phyloP scores from a whole-genome alignment of 441 rosid species.

The Metrosideros polymorpha region DNA sequence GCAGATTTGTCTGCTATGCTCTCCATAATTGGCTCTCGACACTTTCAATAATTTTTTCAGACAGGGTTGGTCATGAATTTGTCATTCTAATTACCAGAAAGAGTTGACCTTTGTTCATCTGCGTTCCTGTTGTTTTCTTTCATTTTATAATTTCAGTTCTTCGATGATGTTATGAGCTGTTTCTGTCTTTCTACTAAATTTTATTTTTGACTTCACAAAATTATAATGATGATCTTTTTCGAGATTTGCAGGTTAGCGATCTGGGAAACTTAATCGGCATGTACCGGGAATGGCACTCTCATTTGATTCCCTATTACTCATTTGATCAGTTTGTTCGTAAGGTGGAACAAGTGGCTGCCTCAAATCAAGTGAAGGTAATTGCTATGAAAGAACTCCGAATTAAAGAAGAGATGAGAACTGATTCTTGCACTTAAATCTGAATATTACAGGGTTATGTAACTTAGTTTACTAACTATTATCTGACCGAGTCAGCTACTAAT shows the following conservation, averaged over 20 bases:
- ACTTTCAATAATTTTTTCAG: background rate
- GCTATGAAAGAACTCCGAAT: background rate
- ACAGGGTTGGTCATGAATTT: background rate
- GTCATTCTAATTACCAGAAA: background rate
- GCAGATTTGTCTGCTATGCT: background rate
- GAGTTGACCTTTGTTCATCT: background rate
- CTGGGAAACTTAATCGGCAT: slow-evolving; percentile 68
- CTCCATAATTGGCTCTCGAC: background rate
- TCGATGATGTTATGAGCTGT: background rate
- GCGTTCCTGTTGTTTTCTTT: background rate
- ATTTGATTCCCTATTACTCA: slow-evolving; percentile 69
- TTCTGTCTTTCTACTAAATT: background rate
- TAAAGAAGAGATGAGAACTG: background rate
- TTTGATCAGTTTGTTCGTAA: slow-evolving; percentile 81
- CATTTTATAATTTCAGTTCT: background rate
- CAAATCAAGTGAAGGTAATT: slow-evolving; percentile 76
- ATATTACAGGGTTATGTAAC: background rate
- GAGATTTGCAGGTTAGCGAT: slow-evolving; percentile 45
- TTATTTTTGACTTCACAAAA: background rate
- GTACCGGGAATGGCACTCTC: slow-evolving; percentile 85
- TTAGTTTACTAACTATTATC: background rate
- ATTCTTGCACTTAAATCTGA: background rate
- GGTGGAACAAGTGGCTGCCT: slow-evolving; percentile 70
- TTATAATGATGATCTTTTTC: background rate
- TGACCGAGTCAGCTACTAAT: background rate